Conservation (phyloP, 768 basidiomycete species). For the Calocybe cyanea region DNA sequence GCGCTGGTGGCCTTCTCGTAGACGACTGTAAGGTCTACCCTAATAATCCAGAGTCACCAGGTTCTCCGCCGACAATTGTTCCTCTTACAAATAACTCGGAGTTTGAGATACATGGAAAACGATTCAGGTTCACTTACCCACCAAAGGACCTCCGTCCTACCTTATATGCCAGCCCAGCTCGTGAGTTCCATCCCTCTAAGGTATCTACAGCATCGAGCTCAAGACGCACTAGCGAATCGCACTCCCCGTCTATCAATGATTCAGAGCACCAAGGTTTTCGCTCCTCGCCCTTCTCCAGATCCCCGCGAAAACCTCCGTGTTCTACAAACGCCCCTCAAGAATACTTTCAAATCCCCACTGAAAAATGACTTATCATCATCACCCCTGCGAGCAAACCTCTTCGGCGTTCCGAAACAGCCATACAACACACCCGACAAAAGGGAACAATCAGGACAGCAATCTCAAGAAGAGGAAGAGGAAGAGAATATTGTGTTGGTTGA, state of each 20-base stretch:
- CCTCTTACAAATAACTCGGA: conserved; percentile 63
- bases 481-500: conserved; percentile 61
- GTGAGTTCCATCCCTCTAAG: conserved; percentile 24
- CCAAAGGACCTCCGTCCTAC: conserved; percentile 64
- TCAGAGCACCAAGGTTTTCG: conserved; percentile 68
- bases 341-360: conserved; percentile 28
- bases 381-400: conserved; percentile 9
- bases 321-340: conserved; percentile 55
- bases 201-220: background rate
- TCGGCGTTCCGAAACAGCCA: conserved; percentile 1
- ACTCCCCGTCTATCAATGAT: conserved; percentile 74
- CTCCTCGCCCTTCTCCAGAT: conserved; percentile 55
- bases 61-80: conserved; percentile 44
- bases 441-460: conserved; percentile 1
- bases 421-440: conserved; percentile 9
- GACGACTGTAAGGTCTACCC: conserved; percentile 66
- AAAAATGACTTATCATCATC: conserved; percentile 12
- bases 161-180: conserved; percentile 47
- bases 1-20: conserved; percentile 50
- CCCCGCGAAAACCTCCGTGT: conserved; percentile 62
- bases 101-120: conserved; percentile 65
- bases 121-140: conserved; percentile 71
- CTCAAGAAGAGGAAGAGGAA: conserved; percentile 32
- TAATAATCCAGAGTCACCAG: conserved; percentile 16
- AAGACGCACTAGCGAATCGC: conserved; percentile 31